Evolutionary conservation across 2,329 filamentous ascomycete species (phyloP), one percentile per base, ranked within the genome.

Genomic region (Rutstroemia sp.): DNA sequence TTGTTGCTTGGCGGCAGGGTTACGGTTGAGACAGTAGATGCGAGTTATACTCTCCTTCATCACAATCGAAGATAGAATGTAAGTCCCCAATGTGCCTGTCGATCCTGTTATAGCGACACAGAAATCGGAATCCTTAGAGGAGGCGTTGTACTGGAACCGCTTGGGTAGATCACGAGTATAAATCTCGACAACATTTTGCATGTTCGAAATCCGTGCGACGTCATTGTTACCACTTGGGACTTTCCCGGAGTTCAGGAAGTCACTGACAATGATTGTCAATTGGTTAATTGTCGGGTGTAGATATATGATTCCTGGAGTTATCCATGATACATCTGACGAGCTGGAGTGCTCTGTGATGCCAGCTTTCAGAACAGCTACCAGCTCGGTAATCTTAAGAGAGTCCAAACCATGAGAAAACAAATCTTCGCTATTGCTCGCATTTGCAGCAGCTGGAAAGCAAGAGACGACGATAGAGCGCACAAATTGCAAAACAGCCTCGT

Each of bases 11-110:
- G 49, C 49, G 8, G 19, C 8, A 23, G 48, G 16, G 25, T 59
- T 59, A n/a, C 78, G 71, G 64, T 80, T 80, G 21, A 80, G 68
- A 54, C 76, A 79, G 54, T 76, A 69, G 37, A 80, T 65, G 58
- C 73, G 74, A 41, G 66, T 64, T 8, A 78, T 70, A 25, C 46
- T 51, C 4, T 55, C 42, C 4, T 59, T 56, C 0, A 70, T 67
- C 19, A 66, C 65, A 21, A 76, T 65, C 10, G 64, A 44, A 51
- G 75, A 66, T 5, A 80, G 68, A 41, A 79, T 67, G 61, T 78
- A 77, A 2, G 70, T 73, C 0, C 78, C 77, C n/a, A 80, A 60
- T 8, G 73, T 74, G 4, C 77, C 77, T 0, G 78, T 79, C 4
- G 73, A 75, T 9, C 75, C 78, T 0, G 76, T 80, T 21, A 80